These are phyloP conservation scores for Chlamydomonas urium DNA, from an alignment of 139 green algal genomes.

Conservation along the genomic window DNA sequence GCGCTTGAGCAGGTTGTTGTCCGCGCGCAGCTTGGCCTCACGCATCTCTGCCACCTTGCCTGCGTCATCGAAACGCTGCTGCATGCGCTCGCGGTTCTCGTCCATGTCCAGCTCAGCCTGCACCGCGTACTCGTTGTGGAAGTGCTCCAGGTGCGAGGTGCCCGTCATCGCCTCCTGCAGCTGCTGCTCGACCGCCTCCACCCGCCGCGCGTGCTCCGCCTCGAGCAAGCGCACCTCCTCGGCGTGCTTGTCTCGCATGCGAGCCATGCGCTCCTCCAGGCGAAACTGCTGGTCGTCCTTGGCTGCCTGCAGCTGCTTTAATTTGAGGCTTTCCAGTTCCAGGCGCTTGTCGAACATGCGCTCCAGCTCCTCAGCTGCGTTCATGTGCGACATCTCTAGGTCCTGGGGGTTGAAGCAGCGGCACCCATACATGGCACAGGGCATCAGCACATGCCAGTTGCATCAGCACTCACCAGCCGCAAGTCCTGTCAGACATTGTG, in stretches of 20 bases:
- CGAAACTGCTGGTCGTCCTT: constrained; percentile 38
- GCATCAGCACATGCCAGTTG: no score
- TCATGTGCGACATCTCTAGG: constrained; percentile 38
- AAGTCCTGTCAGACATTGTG: no score
- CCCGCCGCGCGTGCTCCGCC: no score
- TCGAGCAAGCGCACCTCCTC: constrained; percentile 1
- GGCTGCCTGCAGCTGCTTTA: constrained; percentile 9
- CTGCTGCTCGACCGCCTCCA: no score
- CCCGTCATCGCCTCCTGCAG: no score
- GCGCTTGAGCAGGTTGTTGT: constrained; percentile 44
- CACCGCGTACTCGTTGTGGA: constrained; percentile 33
- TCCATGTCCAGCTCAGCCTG: constrained; percentile 39
- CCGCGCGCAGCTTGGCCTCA: constrained; percentile 27
- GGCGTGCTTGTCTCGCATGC: constrained; percentile 11
- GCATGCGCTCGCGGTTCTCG: constrained; percentile 19
- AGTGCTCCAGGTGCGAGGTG: no score
- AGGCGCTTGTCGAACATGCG: constrained; percentile 40
- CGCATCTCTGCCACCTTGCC: constrained; percentile 12
- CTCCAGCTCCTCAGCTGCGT: constrained; percentile 54
- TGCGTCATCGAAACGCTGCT: neutral
- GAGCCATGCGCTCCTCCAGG: constrained; percentile 33
- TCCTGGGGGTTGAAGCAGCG: constrained; percentile 1
- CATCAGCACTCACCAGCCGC: no score
- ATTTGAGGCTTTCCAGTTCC: constrained; percentile 28
- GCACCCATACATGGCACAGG: neutral